Percentiles rank a stretch among this genome's conserved stretches.
These are phyloP conservation scores for Cydonia oblonga DNA, from an alignment of 331 rosid species.

Conservation along the genomic window DNA sequence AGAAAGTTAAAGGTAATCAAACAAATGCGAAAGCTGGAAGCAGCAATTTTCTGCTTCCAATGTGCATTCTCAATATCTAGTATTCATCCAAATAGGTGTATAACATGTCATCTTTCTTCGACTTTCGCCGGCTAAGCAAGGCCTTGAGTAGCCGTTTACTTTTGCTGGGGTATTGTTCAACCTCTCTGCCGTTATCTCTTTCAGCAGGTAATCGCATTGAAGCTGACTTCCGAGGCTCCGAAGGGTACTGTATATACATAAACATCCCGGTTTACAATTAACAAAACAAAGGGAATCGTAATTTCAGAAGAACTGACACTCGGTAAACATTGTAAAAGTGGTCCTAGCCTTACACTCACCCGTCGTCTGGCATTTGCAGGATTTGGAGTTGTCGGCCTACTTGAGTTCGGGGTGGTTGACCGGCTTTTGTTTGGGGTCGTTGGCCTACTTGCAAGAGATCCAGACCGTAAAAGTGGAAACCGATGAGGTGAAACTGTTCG, in stretches of 20 bases:
- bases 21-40: constrained; percentile 20
- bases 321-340: background rate
- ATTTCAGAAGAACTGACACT: background rate
- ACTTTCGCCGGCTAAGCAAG: constrained; percentile 90
- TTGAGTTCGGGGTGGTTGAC: constrained; percentile 69
- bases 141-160: constrained; percentile 91
- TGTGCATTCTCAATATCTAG: constrained; percentile 16
- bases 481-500: constrained; percentile 83
- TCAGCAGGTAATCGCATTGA: constrained; percentile 81
- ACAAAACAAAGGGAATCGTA: background rate
- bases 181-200: constrained; percentile 53
- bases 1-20: background rate
- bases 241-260: constrained; percentile 56
- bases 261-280: background rate
- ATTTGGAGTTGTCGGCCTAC: constrained; percentile 80
- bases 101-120: constrained; percentile 89
- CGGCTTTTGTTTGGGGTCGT: constrained; percentile 57
- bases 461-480: constrained; percentile 83
- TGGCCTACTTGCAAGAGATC: constrained; percentile 70
- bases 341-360: constrained; percentile 33
- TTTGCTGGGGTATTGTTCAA: constrained; percentile 74
- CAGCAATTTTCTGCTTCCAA: constrained; percentile 23
- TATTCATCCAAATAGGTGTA: constrained; percentile 92
- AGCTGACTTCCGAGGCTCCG: constrained; percentile 86
- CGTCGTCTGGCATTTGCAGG: constrained; percentile 50